Evolutionary conservation across 1,139 yeast species (phyloP).

Genomic region (Candida frijolesensis): DNA sequence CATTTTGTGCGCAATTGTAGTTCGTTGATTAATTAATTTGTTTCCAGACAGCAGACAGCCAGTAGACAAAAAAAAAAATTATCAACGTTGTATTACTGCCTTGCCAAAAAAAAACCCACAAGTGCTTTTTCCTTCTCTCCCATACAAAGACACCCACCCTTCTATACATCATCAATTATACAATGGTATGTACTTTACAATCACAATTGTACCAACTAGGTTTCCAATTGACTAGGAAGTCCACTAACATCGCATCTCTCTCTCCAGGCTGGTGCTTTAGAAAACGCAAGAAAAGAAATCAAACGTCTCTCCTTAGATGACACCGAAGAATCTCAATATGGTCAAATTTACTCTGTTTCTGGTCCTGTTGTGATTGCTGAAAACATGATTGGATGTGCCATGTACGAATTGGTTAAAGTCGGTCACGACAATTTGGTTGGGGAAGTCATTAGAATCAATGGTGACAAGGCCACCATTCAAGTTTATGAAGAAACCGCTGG

Average conservation of each 20-base stretch:
- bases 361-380: constrained; percentile 98
- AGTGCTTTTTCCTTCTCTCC: neutral
- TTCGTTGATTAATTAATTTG: neutral
- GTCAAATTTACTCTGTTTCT: constrained; percentile 88
- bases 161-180: neutral
- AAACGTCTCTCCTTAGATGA: constrained; percentile 84
- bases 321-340: constrained; percentile 75
- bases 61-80: neutral
- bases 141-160: neutral
- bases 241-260: neutral
- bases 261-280: constrained; percentile 88
- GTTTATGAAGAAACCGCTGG: constrained; percentile 99
- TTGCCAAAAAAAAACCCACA: neutral
- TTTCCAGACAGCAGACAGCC: no score
- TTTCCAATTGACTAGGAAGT: neutral
- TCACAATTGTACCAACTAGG: neutral
- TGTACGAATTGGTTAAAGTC: constrained; percentile 97
- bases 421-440: constrained; percentile 97
- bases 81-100: constrained; percentile 1
- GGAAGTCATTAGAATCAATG: constrained; percentile 95
- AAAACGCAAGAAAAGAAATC: constrained; percentile 93
- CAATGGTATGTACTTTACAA: neutral
- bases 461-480: constrained; percentile 96
- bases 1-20: neutral
- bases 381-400: constrained; percentile 98